Base-by-base conservation (phyloP, 2,329 filamentous ascomycete genomes). In the Claviceps spartinae region DNA sequence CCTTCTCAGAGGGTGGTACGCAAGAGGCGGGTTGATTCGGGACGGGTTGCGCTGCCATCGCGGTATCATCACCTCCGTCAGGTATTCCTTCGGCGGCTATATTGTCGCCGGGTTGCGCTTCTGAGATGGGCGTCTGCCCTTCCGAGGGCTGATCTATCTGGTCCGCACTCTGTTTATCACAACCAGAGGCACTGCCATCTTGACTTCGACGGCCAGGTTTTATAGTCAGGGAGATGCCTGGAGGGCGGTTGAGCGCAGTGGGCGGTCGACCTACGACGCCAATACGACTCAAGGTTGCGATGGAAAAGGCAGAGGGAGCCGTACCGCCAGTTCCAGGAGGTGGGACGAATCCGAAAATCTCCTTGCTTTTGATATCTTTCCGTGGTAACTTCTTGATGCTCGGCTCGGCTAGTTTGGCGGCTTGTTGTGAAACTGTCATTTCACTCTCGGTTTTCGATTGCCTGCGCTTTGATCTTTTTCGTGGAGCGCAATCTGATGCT, bases 341-440 rank as follows among this genome's bases (percentile, higher is more conserved):
- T 20, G 61, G 46, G 8, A 61, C 49, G 46, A 69, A 70, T 3
- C 73, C 72, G 49, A 75, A 64, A n/a, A 75, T 66, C 52, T 75
- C 73, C 55, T 62, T 71, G 58, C 73, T 74, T 54, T 67, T 72
- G 45, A 75, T 61, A 43, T 69, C 69, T 56, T 68, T 73, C 22
- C 68, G 67, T 24, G 65, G 60, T 53, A 75, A 62, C 43, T 61
- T 68, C 1, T 66, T 64, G 18, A 75, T 63, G 8, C 66, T 66
- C 11, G 70, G 71, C 2, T 62, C 63, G 20, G 47, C 43, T n/a
- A 9, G 49, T 34, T n/a, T 44, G 22, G 38, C n/a, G 4, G 34
- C 4, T 43, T 40, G 20, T 20, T 47, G 34, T 26, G 34, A 22
- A 14, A 2, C 22, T 16, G 38, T n/a, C 2, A 18, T 16, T 5